Percentiles rank a stretch among this genome's conserved stretches.
These are phyloP conservation scores for California macrophylla DNA, from an alignment of 441 rosid genomes.

Conservation along the genomic window DNA sequence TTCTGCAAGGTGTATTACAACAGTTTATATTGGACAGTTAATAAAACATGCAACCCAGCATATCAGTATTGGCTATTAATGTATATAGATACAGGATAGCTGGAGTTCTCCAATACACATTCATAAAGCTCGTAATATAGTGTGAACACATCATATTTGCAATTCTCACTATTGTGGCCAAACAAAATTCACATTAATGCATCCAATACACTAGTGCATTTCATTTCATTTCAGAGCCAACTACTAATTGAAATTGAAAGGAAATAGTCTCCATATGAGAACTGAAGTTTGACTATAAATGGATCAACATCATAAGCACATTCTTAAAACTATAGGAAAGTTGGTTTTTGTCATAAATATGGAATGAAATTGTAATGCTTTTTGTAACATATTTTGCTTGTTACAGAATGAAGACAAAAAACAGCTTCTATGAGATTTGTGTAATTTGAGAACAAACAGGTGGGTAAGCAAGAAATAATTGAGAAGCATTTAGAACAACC, in stretches of 20 bases:
- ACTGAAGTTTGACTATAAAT: background rate
- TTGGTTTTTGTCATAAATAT: background rate
- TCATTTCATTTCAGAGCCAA: background rate
- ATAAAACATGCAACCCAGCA: constrained; percentile 9
- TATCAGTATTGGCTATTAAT: background rate
- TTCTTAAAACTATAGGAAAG: background rate
- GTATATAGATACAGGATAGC: background rate
- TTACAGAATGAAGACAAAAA: constrained; percentile 8
- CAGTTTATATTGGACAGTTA: constrained; percentile 8
- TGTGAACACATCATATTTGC: background rate
- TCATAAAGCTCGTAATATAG: background rate
- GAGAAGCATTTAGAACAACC: constrained; percentile 37
- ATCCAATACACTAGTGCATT: constrained; percentile 5
- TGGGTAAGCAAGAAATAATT: constrained; percentile 8
- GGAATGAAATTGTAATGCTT: background rate
- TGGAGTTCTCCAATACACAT: background rate
- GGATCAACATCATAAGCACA: background rate
- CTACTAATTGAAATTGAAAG: constrained; percentile 3
- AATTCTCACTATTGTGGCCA: background rate
- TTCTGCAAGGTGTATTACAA: constrained; percentile 39
- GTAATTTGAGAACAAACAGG: background rate
- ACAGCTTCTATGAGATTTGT: background rate
- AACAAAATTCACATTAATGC: background rate
- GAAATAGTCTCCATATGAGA: background rate
- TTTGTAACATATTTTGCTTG: background rate